Evolutionary conservation across 805 yeast species (phyloP).

Genomic region (Kodamaea hsintzibuensis): DNA sequence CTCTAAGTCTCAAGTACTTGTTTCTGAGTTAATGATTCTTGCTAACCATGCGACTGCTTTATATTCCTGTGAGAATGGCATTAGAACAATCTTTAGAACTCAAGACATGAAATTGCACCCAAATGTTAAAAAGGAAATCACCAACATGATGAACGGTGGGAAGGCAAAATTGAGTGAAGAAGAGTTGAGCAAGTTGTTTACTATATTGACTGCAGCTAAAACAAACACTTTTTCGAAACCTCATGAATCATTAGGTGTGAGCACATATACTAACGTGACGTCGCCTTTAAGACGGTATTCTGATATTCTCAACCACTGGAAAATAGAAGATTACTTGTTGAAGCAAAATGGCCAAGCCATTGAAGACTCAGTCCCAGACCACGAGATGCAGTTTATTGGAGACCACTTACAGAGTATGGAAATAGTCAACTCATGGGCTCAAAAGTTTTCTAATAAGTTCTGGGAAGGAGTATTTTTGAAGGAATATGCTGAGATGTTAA

Average conservation of each 20-base stretch:
- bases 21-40: conserved; percentile 80
- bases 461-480: conserved; percentile 40
- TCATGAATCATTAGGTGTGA: conserved; percentile 68
- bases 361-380: conserved; percentile 1
- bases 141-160: conserved; percentile 18
- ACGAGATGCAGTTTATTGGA: conserved; percentile 18
- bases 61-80: conserved; percentile 41
- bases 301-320: conserved; percentile 68
- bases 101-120: conserved; percentile 31
- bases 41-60: conserved; percentile 66
- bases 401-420: conserved; percentile 36
- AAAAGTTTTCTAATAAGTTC: conserved; percentile 27
- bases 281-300: conserved; percentile 37
- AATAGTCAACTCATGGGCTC: conserved; percentile 24
- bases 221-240: conserved; percentile 43
- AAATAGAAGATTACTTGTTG: conserved; percentile 23
- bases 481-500: conserved; percentile 24
- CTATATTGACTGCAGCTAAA: conserved; percentile 54
- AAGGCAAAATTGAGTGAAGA: conserved; percentile 25
- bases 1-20: conserved; percentile 60
- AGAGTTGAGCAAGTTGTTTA: conserved; percentile 44
- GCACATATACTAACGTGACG: conserved; percentile 70
- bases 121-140: conserved; percentile 25
- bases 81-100: conserved; percentile 54
- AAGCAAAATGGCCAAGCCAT: background rate